phyloP scores from a whole-genome alignment of 2,329 filamentous ascomycete species.

The Colletotrichum lindemuthianum region DNA sequence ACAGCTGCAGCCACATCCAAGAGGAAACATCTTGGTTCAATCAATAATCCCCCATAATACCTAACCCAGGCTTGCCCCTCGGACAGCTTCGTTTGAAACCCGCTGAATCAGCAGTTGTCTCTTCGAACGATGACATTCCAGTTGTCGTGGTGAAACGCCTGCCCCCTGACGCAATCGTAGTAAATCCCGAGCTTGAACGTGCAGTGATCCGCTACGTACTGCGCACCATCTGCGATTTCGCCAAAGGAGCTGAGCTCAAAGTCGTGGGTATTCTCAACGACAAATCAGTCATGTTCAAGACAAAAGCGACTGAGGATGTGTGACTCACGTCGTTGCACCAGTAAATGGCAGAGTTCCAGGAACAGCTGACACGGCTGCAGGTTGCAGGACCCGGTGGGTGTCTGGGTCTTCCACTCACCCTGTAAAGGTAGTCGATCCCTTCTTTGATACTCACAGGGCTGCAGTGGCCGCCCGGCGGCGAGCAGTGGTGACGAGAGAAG shows the following conservation, averaged over 20 bases:
- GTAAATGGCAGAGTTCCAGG: slow-evolving; percentile 33
- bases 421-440: slow-evolving; percentile 32
- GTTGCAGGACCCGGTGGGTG: slow-evolving; percentile 31
- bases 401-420: slow-evolving; percentile 28
- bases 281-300: no score
- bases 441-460: no score
- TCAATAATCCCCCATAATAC: no score
- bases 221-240: slow-evolving; percentile 21
- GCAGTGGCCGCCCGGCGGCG: no score
- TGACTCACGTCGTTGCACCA: slow-evolving; percentile 41
- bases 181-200: neutral
- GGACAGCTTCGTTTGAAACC: no score
- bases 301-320: neutral
- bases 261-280: no score
- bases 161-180: neutral
- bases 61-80: no score
- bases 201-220: neutral
- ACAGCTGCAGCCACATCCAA: no score
- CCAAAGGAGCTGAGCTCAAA: slow-evolving; percentile 4
- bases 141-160: slow-evolving; percentile 9
- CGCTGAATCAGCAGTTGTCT: neutral
- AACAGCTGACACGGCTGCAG: slow-evolving; percentile 39
- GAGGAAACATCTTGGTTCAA: no score
- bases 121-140: slow-evolving; percentile 9
- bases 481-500: no score